Conservation (phyloP, 129 eudicot species). For the Flaveria bidentis region DNA sequence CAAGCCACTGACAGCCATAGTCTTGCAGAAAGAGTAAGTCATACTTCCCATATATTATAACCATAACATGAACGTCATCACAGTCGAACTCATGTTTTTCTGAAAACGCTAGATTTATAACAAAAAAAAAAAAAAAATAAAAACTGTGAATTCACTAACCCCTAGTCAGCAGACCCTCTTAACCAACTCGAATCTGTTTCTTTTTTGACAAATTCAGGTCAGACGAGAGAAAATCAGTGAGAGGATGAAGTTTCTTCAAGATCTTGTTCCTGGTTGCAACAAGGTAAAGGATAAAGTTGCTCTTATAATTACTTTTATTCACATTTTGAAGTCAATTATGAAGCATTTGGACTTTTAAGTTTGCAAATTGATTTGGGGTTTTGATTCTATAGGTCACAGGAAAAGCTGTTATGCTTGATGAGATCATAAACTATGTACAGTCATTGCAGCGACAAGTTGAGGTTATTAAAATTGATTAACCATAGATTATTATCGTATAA, state of each 20-base stretch:
- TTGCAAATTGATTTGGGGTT: constrained; percentile 23
- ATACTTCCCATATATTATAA: neutral
- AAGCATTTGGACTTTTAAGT: neutral
- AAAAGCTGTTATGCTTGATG: constrained; percentile 92
- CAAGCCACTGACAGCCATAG: constrained; percentile 96
- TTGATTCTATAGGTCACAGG: constrained; percentile 64
- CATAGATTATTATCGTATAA: neutral
- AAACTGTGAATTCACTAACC: no score
- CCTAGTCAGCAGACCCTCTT: no score
- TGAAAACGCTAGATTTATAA: no score
- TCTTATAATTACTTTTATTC: neutral
- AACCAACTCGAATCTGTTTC: constrained; percentile 17
- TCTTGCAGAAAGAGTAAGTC: constrained; percentile 89
- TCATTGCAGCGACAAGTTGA: constrained; percentile 84
- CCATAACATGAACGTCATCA: no score
- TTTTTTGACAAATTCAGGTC: constrained; percentile 43
- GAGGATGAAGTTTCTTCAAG: constrained; percentile 87
- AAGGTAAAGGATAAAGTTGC: constrained; percentile 49
- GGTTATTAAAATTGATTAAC: constrained; percentile 45
- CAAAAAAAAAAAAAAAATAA: no score
- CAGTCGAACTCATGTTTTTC: no score
- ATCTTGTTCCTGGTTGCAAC: constrained; percentile 95
- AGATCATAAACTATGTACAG: constrained; percentile 88
- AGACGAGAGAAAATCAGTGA: constrained; percentile 92
- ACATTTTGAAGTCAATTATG: neutral